Base-by-base conservation (phyloP, 2,329 filamentous ascomycete genomes). In the Berkeleyomyces rouxiae region DNA sequence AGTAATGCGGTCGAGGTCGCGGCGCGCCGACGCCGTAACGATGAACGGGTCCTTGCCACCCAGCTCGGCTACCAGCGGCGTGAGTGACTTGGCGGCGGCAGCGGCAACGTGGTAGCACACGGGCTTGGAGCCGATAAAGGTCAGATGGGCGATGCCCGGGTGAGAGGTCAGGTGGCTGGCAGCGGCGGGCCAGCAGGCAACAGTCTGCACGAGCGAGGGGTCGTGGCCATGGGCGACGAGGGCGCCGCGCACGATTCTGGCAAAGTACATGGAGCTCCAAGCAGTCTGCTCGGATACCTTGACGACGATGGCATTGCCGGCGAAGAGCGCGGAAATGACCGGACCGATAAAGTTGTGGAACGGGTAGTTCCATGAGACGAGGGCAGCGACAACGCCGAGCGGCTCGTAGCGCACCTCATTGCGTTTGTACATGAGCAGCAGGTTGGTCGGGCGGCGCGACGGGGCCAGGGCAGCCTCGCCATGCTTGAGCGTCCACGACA, bases 281-380 rank as follows among this genome's bases (percentile, higher is more conserved):
- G 91, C 92, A 0, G 92, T 97, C 73, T 92, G 88, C 74, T 99
- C 93, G 59, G 90, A 96, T 58, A 87, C 88, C 76, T 99, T 99
- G 72, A 97, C 87, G 49, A 99, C 79, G 67, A 97, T 86, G 60
- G 84, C 89, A 71, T 97, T 96, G 57, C 93, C 93, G 11, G 91
- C 81, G 71, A 97, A 97, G 59, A 97, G 80, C 13, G 88, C 85
- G 67, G 88, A 91, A 71, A 97, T 95, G 67, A 96, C 82, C 11
- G 92, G 93, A 0, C 88, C 90, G 57, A 97, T 82, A 66, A 97
- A 79, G 74, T 99, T 99, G 76, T 99, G 93, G 74, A 97, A 95
- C 53, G 89, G 85, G 71, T 90, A 97, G 76, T 99, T 99, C 93
- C 93, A 99, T 71, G 88, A 93, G 51, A 99, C 90, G 61, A 92